phyloP scores from a whole-genome alignment of 164 flowering plant species.

The Magnolia kwangsiensis region DNA sequence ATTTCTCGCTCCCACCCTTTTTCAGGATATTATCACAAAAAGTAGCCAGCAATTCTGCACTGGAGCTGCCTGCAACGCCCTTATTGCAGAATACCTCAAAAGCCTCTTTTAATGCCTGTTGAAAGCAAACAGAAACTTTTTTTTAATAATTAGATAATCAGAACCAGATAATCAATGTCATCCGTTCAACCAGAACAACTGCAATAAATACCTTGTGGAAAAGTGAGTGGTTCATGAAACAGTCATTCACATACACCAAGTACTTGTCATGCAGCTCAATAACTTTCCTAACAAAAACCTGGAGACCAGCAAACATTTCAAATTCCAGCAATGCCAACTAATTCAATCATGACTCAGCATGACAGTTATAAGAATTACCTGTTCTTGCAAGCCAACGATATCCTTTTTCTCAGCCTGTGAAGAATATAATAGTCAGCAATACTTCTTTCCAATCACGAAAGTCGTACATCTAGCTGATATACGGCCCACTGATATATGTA shows the following conservation, averaged over 20 bases:
- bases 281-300: constrained; percentile 90
- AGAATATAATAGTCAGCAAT: constrained; percentile 4
- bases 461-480: too few relatives aligned
- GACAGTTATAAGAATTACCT: constrained; percentile 38
- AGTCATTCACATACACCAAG: constrained; percentile 68
- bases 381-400: constrained; percentile 78
- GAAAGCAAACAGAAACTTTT: constrained; percentile 1
- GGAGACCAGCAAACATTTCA: constrained; percentile 21
- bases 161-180: constrained; percentile 1
- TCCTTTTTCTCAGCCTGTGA: constrained; percentile 80
- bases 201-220: constrained; percentile 77
- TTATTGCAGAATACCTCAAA: constrained; percentile 93
- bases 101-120: constrained; percentile 90
- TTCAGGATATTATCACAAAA: constrained; percentile 92
- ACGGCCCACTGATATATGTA: too few relatives aligned
- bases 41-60: constrained; percentile 88
- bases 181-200: not conserved
- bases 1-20: constrained; percentile 94
- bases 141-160: constrained; percentile 3
- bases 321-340: not conserved
- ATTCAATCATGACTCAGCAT: not conserved
- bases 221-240: constrained; percentile 77
- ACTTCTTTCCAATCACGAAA: too few relatives aligned
- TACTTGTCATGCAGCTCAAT: constrained; percentile 94
- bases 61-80: constrained; percentile 80